Evolutionary conservation across 2,329 filamentous ascomycete genomes (phyloP), one percentile per base, ranked within the genome.

Genomic region (Ophiocordyceps camponoti-saundersi): DNA sequence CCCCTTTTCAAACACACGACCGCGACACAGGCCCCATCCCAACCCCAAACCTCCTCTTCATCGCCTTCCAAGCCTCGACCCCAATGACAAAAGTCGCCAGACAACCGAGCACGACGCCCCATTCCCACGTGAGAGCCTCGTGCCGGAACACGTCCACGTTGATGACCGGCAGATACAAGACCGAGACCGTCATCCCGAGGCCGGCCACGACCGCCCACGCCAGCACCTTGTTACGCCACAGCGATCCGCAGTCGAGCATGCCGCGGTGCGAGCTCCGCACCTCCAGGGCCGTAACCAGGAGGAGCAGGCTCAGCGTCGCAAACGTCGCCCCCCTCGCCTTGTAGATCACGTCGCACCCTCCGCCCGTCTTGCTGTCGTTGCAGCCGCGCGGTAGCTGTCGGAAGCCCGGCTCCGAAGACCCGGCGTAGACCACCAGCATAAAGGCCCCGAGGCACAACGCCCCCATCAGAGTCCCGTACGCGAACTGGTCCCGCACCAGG

Each of bases 201-300:
- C 78, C 79, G 2, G 69, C 70, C n/a, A 74, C 60, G 4, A 80
- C 75, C 3, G 76, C 74, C 64, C 73, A 79, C 54, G 81, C 80
- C 32, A 82, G 62, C 63, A 85, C 84, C 50, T 72, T 69, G 62
- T 86, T 86, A 53, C 74, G 67, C 67, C 76, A 82, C 13, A 85
- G 66, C n/a, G 70, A 65, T 49, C 79, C 69, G 75, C 85, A 81
- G 55, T 71, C 69, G 63, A 86, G 86, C 53, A 86, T 70, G 20
- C 76, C 81, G 43, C 79, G 74, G 16, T 75, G 75, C 61, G 82
- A 80, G 53, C 85, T 77, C 58, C 84, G 79, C 56, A 82, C 79
- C 61, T 86, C 80, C 81, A 81, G 85, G 0, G 82, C 79, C 0
- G 81, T 78, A 48, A 84, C 72, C 7, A 86, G 66, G 6, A 83